These are phyloP conservation scores for Ligustrum vulgare DNA, from an alignment of 257 asterid species.

Conservation along the genomic window DNA sequence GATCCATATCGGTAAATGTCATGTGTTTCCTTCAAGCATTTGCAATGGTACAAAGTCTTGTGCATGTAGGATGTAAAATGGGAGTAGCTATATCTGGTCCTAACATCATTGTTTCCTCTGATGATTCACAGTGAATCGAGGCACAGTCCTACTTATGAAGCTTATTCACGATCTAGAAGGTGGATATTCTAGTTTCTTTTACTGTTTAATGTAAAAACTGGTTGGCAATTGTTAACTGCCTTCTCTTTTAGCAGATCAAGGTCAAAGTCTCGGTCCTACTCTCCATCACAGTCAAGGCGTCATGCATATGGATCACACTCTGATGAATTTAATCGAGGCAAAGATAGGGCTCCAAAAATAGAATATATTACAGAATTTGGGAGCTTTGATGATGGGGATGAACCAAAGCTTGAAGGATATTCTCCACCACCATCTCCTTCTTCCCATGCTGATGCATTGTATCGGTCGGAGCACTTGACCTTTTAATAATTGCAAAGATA, in stretches of 20 bases:
- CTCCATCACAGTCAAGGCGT: constrained; percentile 80
- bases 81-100: neutral
- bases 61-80: neutral
- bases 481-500: constrained; percentile 83
- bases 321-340: constrained; percentile 66
- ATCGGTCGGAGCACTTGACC: constrained; percentile 99
- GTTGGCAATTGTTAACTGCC: constrained; percentile 18
- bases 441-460: constrained; percentile 63
- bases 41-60: neutral
- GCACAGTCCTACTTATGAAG: constrained; percentile 97
- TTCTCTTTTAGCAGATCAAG: constrained; percentile 46
- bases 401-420: constrained; percentile 78
- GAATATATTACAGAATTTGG: constrained; percentile 99
- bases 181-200: constrained; percentile 17
- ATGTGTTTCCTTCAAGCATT: constrained; percentile 3
- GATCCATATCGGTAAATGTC: constrained; percentile 83
- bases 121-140: constrained; percentile 72
- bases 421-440: constrained; percentile 96
- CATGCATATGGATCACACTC: constrained; percentile 52
- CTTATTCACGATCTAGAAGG: constrained; percentile 91
- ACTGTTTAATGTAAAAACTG: constrained; percentile 9
- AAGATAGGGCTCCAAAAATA: constrained; percentile 75
- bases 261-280: constrained; percentile 83
- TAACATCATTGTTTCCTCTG: neutral
- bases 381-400: constrained; percentile 62